Evolutionary conservation across 2,329 filamentous ascomycete species (phyloP), one percentile per base, ranked within the genome.

Genomic region (Clarireedia hainanense): DNA sequence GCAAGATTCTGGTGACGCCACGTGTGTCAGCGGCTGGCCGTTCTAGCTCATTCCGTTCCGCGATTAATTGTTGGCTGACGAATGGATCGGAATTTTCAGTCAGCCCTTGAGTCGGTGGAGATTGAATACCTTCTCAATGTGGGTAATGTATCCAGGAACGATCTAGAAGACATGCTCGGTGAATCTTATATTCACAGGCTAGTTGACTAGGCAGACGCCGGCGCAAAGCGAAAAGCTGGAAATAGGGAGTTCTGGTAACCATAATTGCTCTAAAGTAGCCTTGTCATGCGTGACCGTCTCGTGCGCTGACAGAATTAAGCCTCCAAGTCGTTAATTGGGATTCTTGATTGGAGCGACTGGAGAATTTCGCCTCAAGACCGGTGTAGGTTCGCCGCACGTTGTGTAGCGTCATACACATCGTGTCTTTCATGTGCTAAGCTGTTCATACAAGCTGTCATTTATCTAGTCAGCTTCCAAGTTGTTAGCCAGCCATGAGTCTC

Each of bases 161-260:
- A 47, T 47, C 26, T 39, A 48, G 45, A 30, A 48, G 52, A 48
- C 27, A 40, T 24, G 7, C 17, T 7, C n/a, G 20, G 20, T 26
- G 26, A 39, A 42, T 14, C 39, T n/a, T 42, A 42, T 7, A 14
- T 42, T 45, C 78, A 45, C 77, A 14, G 20, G 15, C 39, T 17
- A 17, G 9, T 20, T 15, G 26, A 42, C 24, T 36, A 55, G 52
- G 52, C 52, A 55, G 52, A 50, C 52, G 37, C 26, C 24, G 46
- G 15, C 36, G 52, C 52, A 23, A 40, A 40, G n/a, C 23, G 10
- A 26, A 49, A 55, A 50, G 52, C 52, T 55, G 46, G 52, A 40
- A 10, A 42, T 26, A 42, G 24, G 47, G 17, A 42, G 15, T n/a
- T 20, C 39, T 42, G 14, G 17, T 42, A 23, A 12, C n/a, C 49